A percentile compares a stretch with the other conserved stretches of the same genome.
Evolutionary conservation across 352 stramenopile genomes (phyloP).

Genomic region (Globisporangium iwayamae): DNA sequence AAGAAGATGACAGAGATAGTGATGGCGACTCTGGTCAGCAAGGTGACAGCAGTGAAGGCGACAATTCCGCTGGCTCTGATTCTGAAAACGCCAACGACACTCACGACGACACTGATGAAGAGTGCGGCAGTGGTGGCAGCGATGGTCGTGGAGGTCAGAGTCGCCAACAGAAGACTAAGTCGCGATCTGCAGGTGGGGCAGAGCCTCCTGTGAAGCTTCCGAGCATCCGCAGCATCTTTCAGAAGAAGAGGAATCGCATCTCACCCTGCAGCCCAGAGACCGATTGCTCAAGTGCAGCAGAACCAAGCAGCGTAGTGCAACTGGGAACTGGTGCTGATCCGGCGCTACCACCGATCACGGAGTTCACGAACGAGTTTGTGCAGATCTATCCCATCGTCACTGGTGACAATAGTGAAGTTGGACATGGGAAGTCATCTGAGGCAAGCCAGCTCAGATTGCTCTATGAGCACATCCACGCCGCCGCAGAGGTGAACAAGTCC

Average conservation of each 20-base stretch:
- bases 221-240: conserved; percentile 13
- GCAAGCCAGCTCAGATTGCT: background rate
- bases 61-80: conserved; percentile 1
- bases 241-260: conserved; percentile 6
- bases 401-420: background rate
- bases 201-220: conserved; percentile 11
- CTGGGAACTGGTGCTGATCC: background rate
- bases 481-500: conserved; percentile 37
- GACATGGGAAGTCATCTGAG: background rate
- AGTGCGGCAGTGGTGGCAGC: background rate
- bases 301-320: background rate
- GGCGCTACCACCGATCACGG: background rate
- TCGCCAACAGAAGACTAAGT: background rate
- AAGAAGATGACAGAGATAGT: background rate
- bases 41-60: background rate
- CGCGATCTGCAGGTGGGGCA: background rate
- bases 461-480: conserved; percentile 21
- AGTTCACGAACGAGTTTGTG: conserved; percentile 9
- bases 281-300: background rate
- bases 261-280: background rate
- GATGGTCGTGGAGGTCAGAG: background rate
- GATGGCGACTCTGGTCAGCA: background rate
- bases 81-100: conserved; percentile 3
- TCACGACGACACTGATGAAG: conserved; percentile 13
- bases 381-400: conserved; percentile 10